phyloP scores from a whole-genome alignment of 345 rosid genomes.

The Boechera stricta region DNA sequence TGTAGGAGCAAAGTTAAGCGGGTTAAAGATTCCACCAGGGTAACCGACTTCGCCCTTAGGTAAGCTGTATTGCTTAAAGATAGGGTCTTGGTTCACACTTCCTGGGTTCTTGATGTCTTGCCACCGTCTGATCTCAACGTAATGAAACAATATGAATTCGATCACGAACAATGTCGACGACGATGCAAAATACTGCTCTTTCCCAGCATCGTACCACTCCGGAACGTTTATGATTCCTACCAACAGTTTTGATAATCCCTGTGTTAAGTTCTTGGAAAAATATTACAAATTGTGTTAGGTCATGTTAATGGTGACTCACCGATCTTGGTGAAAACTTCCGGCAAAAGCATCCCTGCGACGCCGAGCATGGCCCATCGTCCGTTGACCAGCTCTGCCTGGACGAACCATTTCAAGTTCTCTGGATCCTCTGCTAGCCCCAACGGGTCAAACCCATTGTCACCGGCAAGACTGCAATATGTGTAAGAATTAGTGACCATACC shows the following conservation, averaged over 20 bases:
- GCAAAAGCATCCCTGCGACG: conserved; percentile 89
- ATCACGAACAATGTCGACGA: conserved; percentile 93
- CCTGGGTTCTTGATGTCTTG: conserved; percentile 99
- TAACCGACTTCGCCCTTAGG: conserved; percentile 77
- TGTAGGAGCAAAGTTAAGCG: conserved; percentile 88
- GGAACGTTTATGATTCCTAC: conserved; percentile 68
- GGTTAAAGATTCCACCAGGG: conserved; percentile 95
- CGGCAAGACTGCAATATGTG: conserved; percentile 68
- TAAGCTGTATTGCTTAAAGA: conserved; percentile 97
- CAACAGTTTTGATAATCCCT: neutral
- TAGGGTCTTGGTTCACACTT: conserved; percentile 95
- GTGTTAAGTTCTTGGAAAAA: conserved; percentile 4
- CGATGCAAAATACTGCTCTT: conserved; percentile 85
- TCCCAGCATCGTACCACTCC: conserved; percentile 93
- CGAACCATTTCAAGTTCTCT: conserved; percentile 84
- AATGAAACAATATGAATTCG: conserved; percentile 95
- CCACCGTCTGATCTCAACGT: conserved; percentile 98
- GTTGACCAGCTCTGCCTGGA: conserved; percentile 95
- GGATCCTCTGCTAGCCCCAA: conserved; percentile 94
- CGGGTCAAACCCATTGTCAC: conserved; percentile 97
- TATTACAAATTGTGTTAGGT: neutral
- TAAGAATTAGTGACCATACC: neutral
- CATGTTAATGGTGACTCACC: conserved; percentile 50
- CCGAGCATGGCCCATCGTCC: conserved; percentile 98
- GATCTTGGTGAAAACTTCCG: conserved; percentile 86